Percentiles rank a stretch among this genome's conserved stretches.
phyloP scores from a whole-genome alignment of 2,329 filamentous ascomycete genomes.

The Lasiodiplodia sp. region DNA sequence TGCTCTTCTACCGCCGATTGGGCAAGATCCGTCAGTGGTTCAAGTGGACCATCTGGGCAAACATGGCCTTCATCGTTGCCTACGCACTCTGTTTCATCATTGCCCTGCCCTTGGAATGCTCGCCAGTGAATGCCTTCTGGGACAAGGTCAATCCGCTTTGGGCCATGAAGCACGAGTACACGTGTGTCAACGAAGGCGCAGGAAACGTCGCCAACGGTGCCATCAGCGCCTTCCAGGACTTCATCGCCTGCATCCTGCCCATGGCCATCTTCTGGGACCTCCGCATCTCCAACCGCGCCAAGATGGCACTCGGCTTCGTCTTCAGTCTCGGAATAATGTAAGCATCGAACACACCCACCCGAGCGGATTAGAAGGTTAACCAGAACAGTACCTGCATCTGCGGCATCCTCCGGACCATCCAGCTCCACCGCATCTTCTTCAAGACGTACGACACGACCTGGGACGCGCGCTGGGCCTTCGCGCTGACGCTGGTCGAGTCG shows the following conservation, averaged over 20 bases:
- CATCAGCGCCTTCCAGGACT: slow-evolving; percentile 50
- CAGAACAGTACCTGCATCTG: slow-evolving; percentile 38
- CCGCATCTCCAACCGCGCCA: slow-evolving; percentile 53
- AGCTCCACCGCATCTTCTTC: slow-evolving; percentile 43
- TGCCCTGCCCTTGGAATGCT: slow-evolving; percentile 47
- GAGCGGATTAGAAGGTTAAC: background rate
- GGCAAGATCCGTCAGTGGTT: slow-evolving; percentile 46
- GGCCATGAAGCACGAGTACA: slow-evolving; percentile 39
- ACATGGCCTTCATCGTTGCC: slow-evolving; percentile 48
- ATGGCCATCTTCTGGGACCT: slow-evolving; percentile 54
- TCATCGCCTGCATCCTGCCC: slow-evolving; percentile 52
- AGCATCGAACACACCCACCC: slow-evolving; percentile 25
- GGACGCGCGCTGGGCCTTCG: slow-evolving; percentile 48
- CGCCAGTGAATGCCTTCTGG: slow-evolving; percentile 51
- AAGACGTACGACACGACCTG: slow-evolving; percentile 51
- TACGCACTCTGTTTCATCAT: slow-evolving; percentile 50
- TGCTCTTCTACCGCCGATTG: slow-evolving; percentile 52
- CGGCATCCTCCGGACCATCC: slow-evolving; percentile 49
- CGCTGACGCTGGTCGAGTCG: slow-evolving; percentile 52
- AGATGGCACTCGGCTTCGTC: slow-evolving; percentile 54
- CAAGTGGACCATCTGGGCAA: slow-evolving; percentile 47
- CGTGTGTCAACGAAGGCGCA: slow-evolving; percentile 48
- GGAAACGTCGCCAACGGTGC: slow-evolving; percentile 48
- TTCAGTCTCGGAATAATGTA: slow-evolving; percentile 54
- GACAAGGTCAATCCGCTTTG: slow-evolving; percentile 46